Evolutionary conservation across 2,329 filamentous ascomycete genomes (phyloP), one percentile per base, ranked within the genome.

Genomic region (Colletotrichum tanaceti): DNA sequence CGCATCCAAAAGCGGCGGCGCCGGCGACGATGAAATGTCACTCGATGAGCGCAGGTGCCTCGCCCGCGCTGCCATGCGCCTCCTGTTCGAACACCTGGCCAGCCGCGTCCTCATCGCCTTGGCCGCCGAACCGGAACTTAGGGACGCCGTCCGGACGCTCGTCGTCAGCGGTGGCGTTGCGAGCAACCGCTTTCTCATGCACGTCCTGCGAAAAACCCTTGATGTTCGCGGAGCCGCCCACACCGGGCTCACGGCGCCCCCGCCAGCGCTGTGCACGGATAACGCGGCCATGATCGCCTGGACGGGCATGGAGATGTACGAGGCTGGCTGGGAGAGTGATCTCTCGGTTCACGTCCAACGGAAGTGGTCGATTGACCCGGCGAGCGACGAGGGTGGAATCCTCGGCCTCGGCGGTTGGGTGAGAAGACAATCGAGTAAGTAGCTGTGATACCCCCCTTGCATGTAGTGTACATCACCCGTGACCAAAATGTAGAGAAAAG

Each of bases 261-360:
- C 94, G 3, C 79, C 87, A 11, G 83, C 85, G 49, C 84, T 95
- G 61, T 98, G 96, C 76, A 98, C 93, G 0, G 96, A 99, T 75
- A 98, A 99, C 79, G 96, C 96, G 14, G 93, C 94, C 55, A 99
- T 99, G 96, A 94, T 98, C 77, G 95, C 91, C 1, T 98, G 96
- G 95, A 85, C 94, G 1, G 96, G 91, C 0, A 86, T 94, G 72
- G 94, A 98, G 80, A 98, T 99, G 94, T 98, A 87, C 75, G 86
- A 92, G 78, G 88, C 87, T 1, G 94, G 95, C 0, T 94, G 88
- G 84, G 80, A 83, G 67, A 90, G 89, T 10, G 85, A 87, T 22
- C 75, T 94, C 64, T 84, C 82, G 28, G 85, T 90, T 65, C 77
- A 85, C 54, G 85, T 90, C 2, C 76, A 91, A 53, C 84, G 86